A percentile compares a stretch with the other conserved stretches of the same genome.
These are phyloP conservation scores for Angophora floribunda DNA, from an alignment of 345 rosid species.

Conservation along the genomic window DNA sequence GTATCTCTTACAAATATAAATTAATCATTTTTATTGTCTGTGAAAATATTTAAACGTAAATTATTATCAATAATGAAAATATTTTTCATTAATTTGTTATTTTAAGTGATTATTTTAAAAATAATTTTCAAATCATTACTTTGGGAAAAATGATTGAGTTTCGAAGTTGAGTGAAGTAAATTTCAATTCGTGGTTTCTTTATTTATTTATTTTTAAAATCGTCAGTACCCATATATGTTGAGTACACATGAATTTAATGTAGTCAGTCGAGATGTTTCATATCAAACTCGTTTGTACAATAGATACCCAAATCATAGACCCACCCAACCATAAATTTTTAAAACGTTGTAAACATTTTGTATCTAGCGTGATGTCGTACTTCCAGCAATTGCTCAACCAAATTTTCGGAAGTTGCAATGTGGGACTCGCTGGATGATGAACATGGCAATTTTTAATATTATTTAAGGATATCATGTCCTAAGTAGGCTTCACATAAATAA, in stretches of 20 bases:
- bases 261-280: not conserved
- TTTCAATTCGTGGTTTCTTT: not conserved
- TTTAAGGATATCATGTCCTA: not conserved
- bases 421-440: not conserved
- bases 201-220: not conserved
- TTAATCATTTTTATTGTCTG: accelerated
- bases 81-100: not conserved
- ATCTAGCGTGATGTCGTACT: too few species aligned
- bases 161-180: not conserved
- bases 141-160: not conserved
- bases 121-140: accelerated
- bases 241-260: accelerated
- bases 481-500: not conserved
- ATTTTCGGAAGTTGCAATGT: not conserved
- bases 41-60: not conserved
- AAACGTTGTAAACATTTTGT: not conserved
- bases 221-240: not conserved
- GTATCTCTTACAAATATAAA: accelerated
- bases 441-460: too few species aligned
- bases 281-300: not conserved
- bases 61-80: not conserved
- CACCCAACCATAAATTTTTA: not conserved
- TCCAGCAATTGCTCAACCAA: not conserved
- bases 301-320: not conserved
- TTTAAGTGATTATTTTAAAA: not conserved